Base-by-base conservation (phyloP, 352 stramenopile species). In the Phytophthora hibernalis region DNA sequence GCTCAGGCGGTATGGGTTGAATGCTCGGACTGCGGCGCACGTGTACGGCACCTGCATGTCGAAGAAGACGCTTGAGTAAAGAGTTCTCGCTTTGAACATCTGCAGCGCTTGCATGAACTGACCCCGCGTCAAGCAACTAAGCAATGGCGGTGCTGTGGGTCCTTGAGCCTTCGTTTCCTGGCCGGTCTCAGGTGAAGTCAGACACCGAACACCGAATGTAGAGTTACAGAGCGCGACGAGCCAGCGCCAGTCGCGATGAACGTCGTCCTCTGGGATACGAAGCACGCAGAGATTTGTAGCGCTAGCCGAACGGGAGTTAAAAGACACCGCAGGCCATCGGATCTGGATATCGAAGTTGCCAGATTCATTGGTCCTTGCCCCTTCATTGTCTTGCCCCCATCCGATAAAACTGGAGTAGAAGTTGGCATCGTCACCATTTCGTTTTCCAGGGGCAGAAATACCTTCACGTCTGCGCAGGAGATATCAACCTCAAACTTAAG, bases 11-110 rank as follows among this genome's bases (percentile, higher is more conserved):
- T 95, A 95, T 54, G 87, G 87, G 47, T 95, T 95, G 62, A 82
- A 95, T n/a, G 83, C 79, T 11, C 87, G 85, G 37, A 95, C 82
- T 6, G 85, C 73, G 0, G 78, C 85, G 47, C 82, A 89, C 30
- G 85, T 87, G 71, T 91, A 95, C n/a, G 87, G 83, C 28, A 93
- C 87, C 43, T 92, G 82, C 42, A 93, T 60, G 54, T 95, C 87
- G 47, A 87, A 90, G 64, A 93, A 95, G 20, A 95, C 76, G 33
- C 83, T 95, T 10, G 83, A 77, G 65, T 95, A 95, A 60, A 93
- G 42, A 8, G 83, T 80, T 2, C 87, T 80, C 7, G 56, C 76
- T 65, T 83, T 79, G 61, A 95, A 95, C 56, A 88, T 58, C 37
- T 83, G 73, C 42, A 93, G 69, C 38, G 85, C 87, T 38, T 90